Evolutionary conservation across 352 stramenopile genomes (phyloP).

Genomic region (Phytopythium montanum): DNA sequence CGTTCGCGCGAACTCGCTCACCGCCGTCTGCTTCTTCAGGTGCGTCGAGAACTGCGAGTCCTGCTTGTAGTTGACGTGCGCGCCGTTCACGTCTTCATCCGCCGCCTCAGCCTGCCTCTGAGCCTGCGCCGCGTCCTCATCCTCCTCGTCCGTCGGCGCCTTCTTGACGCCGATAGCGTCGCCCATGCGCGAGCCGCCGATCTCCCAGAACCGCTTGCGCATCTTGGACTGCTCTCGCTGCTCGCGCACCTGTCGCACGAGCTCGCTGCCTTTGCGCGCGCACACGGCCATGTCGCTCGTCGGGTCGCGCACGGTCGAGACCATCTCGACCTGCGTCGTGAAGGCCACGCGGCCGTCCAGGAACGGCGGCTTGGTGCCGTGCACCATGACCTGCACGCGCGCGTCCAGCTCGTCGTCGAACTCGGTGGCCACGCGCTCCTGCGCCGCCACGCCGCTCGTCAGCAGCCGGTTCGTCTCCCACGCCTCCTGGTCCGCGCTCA

Average conservation of each 20-base stretch:
- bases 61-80: constrained; percentile 92
- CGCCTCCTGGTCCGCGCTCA: constrained; percentile 96
- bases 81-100: constrained; percentile 30
- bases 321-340: constrained; percentile 94
- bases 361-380: constrained; percentile 98
- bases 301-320: constrained; percentile 94
- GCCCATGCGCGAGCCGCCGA: constrained; percentile 97
- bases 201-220: constrained; percentile 98
- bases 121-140: constrained; percentile 48
- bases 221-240: constrained; percentile 90
- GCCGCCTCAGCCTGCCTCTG: constrained; percentile 18
- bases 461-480: constrained; percentile 98
- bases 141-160: constrained; percentile 45
- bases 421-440: constrained; percentile 65
- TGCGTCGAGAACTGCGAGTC: constrained; percentile 93
- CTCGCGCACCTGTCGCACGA: constrained; percentile 74
- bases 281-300: constrained; percentile 96
- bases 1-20: constrained; percentile 95
- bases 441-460: constrained; percentile 91
- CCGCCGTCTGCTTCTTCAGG: constrained; percentile 88
- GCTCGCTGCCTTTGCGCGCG: constrained; percentile 90
- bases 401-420: constrained; percentile 94
- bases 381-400: constrained; percentile 96
- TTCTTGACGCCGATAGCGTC: constrained; percentile 92
- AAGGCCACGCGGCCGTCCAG: constrained; percentile 93